A percentile compares a stretch with the other conserved stretches of the same genome.
Conservation (phyloP, 2,329 filamentous ascomycete species). For the Exophiala oligosperma region DNA sequence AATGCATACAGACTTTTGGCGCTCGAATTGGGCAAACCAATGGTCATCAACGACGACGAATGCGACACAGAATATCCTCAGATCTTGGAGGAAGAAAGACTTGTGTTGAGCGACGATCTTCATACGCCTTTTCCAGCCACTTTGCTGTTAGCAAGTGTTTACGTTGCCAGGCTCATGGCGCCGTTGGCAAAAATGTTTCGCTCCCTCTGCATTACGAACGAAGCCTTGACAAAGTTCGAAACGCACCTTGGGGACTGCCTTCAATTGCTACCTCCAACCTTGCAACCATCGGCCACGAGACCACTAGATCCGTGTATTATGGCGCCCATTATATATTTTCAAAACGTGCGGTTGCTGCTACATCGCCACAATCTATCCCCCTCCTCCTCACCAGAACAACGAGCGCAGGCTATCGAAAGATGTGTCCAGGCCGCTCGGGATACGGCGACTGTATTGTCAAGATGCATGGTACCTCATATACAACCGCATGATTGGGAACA, state of each 20-base stretch:
- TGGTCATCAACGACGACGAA: constrained; percentile 82
- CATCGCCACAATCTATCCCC: constrained; percentile 87
- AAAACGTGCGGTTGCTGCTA: constrained; percentile 79
- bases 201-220: constrained; percentile 63
- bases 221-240: constrained; percentile 76
- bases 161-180: constrained; percentile 76
- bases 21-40: constrained; percentile 76
- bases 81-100: constrained; percentile 70
- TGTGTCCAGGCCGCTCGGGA: constrained; percentile 75
- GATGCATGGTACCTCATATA: constrained; percentile 55
- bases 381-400: constrained; percentile 63
- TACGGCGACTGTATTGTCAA: constrained; percentile 72
- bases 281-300: constrained; percentile 65
- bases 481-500: constrained; percentile 42
- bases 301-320: constrained; percentile 73
- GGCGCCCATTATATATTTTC: constrained; percentile 73
- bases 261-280: constrained; percentile 71
- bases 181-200: constrained; percentile 71
- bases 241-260: constrained; percentile 75
- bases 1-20: constrained; percentile 61
- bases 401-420: constrained; percentile 71
- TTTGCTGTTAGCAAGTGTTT: constrained; percentile 66
- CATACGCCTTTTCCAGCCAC: constrained; percentile 58
- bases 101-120: constrained; percentile 13
- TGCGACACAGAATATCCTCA: constrained; percentile 81